Evolutionary conservation across 257 asterid genomes (phyloP).

Genomic region (Scutellaria galericulata): DNA sequence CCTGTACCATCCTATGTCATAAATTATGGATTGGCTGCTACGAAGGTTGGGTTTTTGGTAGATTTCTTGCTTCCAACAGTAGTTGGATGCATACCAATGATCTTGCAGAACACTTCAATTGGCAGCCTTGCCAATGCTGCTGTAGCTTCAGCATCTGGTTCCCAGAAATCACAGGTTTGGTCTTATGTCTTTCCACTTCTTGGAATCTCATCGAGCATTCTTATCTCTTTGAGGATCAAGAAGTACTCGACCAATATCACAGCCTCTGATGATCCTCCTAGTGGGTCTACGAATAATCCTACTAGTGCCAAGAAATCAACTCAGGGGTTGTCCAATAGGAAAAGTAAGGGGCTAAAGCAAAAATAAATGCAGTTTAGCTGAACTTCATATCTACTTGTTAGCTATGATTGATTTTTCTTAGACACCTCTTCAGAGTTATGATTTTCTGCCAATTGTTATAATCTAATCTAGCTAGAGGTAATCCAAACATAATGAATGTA

Average conservation of each 20-base stretch:
- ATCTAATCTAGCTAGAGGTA: neutral
- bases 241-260: slow-evolving; percentile 66
- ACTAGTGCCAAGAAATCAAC: slow-evolving; percentile 36
- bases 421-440: neutral
- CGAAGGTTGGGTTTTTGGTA: slow-evolving; percentile 64
- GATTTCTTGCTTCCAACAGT: slow-evolving; percentile 93
- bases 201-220: slow-evolving; percentile 82
- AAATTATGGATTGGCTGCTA: slow-evolving; percentile 92
- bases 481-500: neutral
- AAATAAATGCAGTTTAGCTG: slow-evolving; percentile 29
- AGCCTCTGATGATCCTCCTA: slow-evolving; percentile 35
- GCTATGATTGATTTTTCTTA: slow-evolving; percentile 1
- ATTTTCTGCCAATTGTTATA: slow-evolving; percentile 16
- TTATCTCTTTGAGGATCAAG: slow-evolving; percentile 82
- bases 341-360: slow-evolving; percentile 41
- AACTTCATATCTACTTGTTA: neutral
- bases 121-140: slow-evolving; percentile 98
- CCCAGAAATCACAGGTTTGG: slow-evolving; percentile 58
- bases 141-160: slow-evolving; percentile 76
- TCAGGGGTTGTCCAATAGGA: slow-evolving; percentile 30
- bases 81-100: slow-evolving; percentile 93
- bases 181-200: slow-evolving; percentile 79
- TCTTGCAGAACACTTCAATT: slow-evolving; percentile 89
- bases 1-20: slow-evolving; percentile 93
- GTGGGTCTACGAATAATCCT: slow-evolving; percentile 25